These are phyloP conservation scores for Neurospora tetraspora DNA, from an alignment of 495 filamentous ascomycete genomes.

Conservation along the genomic window DNA sequence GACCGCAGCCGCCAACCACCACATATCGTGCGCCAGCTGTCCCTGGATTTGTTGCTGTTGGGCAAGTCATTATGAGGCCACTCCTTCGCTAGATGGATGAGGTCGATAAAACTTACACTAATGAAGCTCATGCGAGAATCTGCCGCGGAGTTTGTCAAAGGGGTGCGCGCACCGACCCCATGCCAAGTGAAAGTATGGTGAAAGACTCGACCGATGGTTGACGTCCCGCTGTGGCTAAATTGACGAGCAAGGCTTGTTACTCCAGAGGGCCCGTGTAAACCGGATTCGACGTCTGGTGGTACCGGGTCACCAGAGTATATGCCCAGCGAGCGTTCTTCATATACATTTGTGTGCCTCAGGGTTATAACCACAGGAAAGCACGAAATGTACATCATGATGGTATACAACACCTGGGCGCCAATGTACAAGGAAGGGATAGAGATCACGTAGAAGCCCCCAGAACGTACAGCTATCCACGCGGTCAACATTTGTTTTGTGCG, in stretches of 20 bases:
- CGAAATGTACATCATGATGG: slow-evolving; percentile 92
- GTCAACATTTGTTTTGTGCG: background rate
- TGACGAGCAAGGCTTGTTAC: slow-evolving; percentile 6
- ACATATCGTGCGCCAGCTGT: slow-evolving; percentile 77
- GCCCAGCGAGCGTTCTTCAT: slow-evolving; percentile 60
- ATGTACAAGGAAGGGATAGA: slow-evolving; percentile 59
- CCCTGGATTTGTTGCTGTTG: slow-evolving; percentile 54
- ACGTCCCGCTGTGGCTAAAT: slow-evolving; percentile 10
- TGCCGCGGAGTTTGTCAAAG: slow-evolving; percentile 5
- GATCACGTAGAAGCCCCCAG: slow-evolving; percentile 79
- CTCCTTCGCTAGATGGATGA: background rate
- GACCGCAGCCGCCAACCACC: slow-evolving; percentile 72
- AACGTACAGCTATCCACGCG: slow-evolving; percentile 51
- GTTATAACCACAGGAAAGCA: slow-evolving; percentile 68
- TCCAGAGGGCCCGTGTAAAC: slow-evolving; percentile 1
- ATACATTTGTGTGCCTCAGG: slow-evolving; percentile 55
- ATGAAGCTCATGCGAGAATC: slow-evolving; percentile 38
- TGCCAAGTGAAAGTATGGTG: slow-evolving; percentile 27
- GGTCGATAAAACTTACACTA: slow-evolving; percentile 6
- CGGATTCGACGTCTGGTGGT: slow-evolving; percentile 6
- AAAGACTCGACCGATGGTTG: slow-evolving; percentile 21
- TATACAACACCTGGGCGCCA: slow-evolving; percentile 67
- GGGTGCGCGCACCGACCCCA: slow-evolving; percentile 23
- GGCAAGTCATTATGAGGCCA: background rate
- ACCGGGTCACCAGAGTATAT: slow-evolving; percentile 47